phyloP scores from a whole-genome alignment of 345 rosid genomes.

The Dipteronia dyeriana region DNA sequence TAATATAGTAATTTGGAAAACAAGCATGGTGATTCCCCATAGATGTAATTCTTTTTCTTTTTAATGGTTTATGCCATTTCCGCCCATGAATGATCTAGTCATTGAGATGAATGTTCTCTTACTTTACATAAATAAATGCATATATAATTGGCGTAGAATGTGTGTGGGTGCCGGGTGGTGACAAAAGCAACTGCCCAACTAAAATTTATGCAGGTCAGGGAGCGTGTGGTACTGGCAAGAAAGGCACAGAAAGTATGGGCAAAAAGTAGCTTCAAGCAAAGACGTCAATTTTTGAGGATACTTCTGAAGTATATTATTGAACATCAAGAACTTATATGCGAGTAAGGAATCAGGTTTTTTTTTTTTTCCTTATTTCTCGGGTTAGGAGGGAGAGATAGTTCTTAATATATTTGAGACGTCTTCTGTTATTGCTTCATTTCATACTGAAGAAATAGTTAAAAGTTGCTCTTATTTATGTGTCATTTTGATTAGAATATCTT shows the following conservation, averaged over 20 bases:
- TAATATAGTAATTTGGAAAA: background rate
- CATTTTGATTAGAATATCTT: constrained; percentile 64
- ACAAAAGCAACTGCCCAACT: background rate
- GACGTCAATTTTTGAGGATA: constrained; percentile 91
- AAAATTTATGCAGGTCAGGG: constrained; percentile 57
- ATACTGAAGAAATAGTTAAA: background rate
- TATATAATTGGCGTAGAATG: background rate
- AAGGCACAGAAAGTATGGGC: constrained; percentile 96
- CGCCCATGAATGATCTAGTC: background rate
- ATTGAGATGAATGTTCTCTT: background rate
- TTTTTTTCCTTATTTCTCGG: too few species aligned
- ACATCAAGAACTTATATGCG: constrained; percentile 96
- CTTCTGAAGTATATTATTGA: constrained; percentile 86
- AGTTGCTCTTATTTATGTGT: constrained; percentile 13
- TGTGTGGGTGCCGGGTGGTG: background rate
- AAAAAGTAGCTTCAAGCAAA: constrained; percentile 85
- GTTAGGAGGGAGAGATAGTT: background rate
- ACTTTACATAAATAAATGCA: background rate
- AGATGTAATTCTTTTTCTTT: background rate
- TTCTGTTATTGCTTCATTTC: constrained; percentile 2
- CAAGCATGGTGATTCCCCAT: background rate
- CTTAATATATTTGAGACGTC: background rate
- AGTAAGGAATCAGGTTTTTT: constrained; percentile 53
- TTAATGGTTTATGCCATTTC: background rate
- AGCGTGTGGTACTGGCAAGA: constrained; percentile 78